phyloP scores from a whole-genome alignment of 2,329 filamentous ascomycete species.

The Aspergillus hortae region DNA sequence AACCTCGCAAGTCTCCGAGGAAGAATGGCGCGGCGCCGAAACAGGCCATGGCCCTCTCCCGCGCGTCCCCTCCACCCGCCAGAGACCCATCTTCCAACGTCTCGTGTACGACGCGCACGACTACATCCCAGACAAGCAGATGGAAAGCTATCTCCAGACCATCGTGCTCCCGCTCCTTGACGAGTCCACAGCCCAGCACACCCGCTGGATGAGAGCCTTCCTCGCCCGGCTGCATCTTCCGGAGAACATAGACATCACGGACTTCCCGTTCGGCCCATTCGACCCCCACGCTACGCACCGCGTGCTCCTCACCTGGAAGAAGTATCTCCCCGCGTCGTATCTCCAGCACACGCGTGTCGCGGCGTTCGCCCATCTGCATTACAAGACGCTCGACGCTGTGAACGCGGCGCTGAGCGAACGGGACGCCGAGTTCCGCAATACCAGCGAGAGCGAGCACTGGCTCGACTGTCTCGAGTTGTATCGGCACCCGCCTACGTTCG shows the following conservation, averaged over 20 bases:
- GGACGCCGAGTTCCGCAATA: background rate
- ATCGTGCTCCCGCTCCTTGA: constrained; percentile 15
- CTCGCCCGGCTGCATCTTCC: constrained; percentile 4
- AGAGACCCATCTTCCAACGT: constrained; percentile 10
- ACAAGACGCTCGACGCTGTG: constrained; percentile 5
- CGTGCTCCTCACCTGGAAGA: constrained; percentile 8
- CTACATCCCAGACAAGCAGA: constrained; percentile 6
- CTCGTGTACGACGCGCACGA: constrained; percentile 4
- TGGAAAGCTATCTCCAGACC: constrained; percentile 8
- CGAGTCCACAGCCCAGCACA: constrained; percentile 15
- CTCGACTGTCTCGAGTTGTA: background rate
- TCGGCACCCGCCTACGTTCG: background rate
- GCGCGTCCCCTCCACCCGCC: background rate
- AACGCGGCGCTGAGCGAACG: background rate
- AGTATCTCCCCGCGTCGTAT: constrained; percentile 14
- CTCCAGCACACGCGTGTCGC: constrained; percentile 10
- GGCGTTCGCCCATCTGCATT: constrained; percentile 11
- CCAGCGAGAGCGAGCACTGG: background rate
- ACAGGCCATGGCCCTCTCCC: constrained; percentile 6
- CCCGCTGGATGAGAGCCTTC: constrained; percentile 19
- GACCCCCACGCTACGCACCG: background rate
- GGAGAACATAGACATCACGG: background rate
- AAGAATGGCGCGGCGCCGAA: constrained; percentile 13
- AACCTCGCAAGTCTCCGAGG: constrained; percentile 1
- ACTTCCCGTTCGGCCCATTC: constrained; percentile 15